phyloP scores from a whole-genome alignment of 192 early-diverging fungal species.

The Rhizophagus sp. region DNA sequence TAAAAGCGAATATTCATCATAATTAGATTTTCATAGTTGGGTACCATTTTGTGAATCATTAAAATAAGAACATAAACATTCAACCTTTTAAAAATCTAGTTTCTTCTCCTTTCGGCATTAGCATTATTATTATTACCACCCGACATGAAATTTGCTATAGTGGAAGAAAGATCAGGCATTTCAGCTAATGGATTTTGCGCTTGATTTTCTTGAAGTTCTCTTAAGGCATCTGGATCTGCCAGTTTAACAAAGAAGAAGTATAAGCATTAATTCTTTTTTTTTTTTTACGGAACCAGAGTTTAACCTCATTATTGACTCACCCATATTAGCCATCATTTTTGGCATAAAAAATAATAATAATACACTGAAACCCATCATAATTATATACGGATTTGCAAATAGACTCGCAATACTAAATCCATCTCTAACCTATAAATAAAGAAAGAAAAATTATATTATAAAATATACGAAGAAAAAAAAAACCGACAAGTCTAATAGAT shows the following conservation, averaged over 20 bases:
- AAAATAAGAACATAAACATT: too few relatives aligned
- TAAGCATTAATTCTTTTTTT: not conserved
- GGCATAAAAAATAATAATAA: conserved; percentile 58
- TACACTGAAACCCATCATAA: conserved; percentile 59
- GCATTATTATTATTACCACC: conserved; percentile 34
- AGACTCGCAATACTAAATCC: conserved; percentile 53
- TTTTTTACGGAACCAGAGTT: not conserved
- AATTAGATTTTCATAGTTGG: too few relatives aligned
- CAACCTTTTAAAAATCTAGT: conserved; percentile 4
- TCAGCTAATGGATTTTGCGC: conserved; percentile 48
- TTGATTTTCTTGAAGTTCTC: conserved; percentile 51
- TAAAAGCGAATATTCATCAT: too few relatives aligned
- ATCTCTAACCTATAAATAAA: conserved; percentile 46
- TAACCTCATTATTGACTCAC: conserved; percentile 26
- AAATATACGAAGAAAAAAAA: not conserved
- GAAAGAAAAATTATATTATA: not conserved
- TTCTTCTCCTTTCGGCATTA: conserved; percentile 34
- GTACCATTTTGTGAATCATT: too few relatives aligned
- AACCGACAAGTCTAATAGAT: not conserved
- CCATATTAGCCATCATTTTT: conserved; percentile 54
- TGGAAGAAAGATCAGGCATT: conserved; percentile 47
- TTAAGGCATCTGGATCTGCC: conserved; percentile 48
- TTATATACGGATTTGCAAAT: conserved; percentile 61
- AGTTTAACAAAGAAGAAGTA: not conserved
- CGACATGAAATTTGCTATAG: conserved; percentile 40